Percentiles rank a stretch among this genome's conserved stretches.
Conservation (phyloP, 805 yeast species). For the Zygosaccharomyces bisporus region DNA sequence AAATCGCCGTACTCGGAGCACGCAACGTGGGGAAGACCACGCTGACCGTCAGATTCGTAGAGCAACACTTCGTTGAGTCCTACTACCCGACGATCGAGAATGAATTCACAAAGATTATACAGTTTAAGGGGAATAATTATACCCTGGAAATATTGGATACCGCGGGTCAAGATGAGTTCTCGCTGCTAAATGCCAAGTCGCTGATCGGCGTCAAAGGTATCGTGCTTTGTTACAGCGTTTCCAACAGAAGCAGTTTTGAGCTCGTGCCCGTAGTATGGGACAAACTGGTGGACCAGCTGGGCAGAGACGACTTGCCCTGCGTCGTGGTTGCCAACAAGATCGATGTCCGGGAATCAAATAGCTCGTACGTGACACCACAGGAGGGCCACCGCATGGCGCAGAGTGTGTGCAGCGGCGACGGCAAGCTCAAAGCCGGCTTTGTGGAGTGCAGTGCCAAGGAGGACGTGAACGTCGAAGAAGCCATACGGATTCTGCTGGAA, state of each 20-base stretch:
- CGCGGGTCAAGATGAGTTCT: slow-evolving; percentile 90
- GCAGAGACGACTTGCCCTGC: slow-evolving; percentile 67
- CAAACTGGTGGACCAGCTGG: slow-evolving; percentile 70
- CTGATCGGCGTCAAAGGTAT: slow-evolving; percentile 82
- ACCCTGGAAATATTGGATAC: slow-evolving; percentile 85
- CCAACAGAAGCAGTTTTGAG: slow-evolving; percentile 73
- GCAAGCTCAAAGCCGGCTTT: slow-evolving; percentile 22
- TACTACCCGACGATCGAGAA: slow-evolving; percentile 91
- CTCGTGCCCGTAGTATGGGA: slow-evolving; percentile 73
- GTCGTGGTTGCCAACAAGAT: slow-evolving; percentile 47
- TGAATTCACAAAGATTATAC: slow-evolving; percentile 68
- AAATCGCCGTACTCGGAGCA: slow-evolving; percentile 82
- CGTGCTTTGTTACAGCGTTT: slow-evolving; percentile 75
- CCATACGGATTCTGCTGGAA: slow-evolving; percentile 20
- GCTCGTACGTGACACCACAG: slow-evolving; percentile 14
- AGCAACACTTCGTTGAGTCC: slow-evolving; percentile 81
- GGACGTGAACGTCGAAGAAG: slow-evolving; percentile 25
- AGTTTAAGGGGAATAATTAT: slow-evolving; percentile 68
- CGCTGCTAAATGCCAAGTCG: slow-evolving; percentile 73
- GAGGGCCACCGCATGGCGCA: slow-evolving; percentile 24
- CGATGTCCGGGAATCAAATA: slow-evolving; percentile 19
- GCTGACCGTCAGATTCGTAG: slow-evolving; percentile 77
- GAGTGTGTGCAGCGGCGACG: slow-evolving; percentile 11
- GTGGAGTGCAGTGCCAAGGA: slow-evolving; percentile 30
- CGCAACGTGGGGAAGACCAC: slow-evolving; percentile 88